Percentiles rank a stretch among this genome's conserved stretches.
phyloP scores from a whole-genome alignment of 2,329 filamentous ascomycete species.

The Cordyceps javanica region DNA sequence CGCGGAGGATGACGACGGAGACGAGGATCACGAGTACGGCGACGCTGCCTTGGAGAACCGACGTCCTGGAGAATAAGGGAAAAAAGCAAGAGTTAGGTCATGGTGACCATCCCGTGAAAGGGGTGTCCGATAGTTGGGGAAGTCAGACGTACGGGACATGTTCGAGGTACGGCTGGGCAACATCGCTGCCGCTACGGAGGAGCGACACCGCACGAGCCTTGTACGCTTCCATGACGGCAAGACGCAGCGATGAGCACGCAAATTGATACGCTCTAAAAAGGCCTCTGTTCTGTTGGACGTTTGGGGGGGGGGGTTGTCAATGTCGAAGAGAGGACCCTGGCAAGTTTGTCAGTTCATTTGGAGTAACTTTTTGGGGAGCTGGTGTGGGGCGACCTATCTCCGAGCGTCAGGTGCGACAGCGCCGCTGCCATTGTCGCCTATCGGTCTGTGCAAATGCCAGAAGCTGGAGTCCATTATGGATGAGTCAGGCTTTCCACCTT shows the following conservation, averaged over 20 bases:
- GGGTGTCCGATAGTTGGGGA: too few species aligned
- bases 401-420: background rate
- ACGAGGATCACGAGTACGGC: slow-evolving; percentile 25
- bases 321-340: background rate
- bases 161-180: slow-evolving; percentile 9
- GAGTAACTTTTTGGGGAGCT: slow-evolving; percentile 6
- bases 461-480: too few species aligned
- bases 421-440: too few species aligned
- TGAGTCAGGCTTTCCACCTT: too few species aligned
- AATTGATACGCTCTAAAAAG: background rate
- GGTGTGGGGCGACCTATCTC: slow-evolving; percentile 4
- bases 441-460: too few species aligned
- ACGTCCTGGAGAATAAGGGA: slow-evolving; percentile 21
- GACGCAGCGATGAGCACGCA: background rate
- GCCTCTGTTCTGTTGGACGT: too few species aligned
- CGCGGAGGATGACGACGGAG: slow-evolving; percentile 25
- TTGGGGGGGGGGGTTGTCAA: background rate
- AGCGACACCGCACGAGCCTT: slow-evolving; percentile 7
- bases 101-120: background rate
- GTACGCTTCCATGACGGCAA: slow-evolving; percentile 7
- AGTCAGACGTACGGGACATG: slow-evolving; percentile 6
- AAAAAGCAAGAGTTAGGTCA: too few species aligned
- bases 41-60: slow-evolving; percentile 23
- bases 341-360: background rate
- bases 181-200: background rate